Conservation (phyloP, 2,329 filamentous ascomycete genomes). For the Fusarium sp. region DNA sequence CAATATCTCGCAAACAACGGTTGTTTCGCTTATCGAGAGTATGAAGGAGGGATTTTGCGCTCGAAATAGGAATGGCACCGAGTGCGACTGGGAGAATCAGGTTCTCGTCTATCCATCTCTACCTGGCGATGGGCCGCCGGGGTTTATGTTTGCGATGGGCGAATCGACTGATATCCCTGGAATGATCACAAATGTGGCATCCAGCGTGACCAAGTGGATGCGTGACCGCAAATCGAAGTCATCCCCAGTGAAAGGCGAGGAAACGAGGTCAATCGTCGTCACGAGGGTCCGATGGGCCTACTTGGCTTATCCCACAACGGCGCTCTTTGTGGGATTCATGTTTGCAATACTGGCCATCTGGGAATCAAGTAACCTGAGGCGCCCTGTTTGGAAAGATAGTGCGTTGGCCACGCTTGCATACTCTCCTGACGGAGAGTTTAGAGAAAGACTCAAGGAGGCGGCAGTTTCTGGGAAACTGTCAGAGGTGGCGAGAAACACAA, state of each 20-base stretch:
- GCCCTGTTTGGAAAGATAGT: constrained; percentile 1
- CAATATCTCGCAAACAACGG: constrained; percentile 12
- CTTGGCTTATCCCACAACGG: background rate
- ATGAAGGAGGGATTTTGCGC: constrained; percentile 5
- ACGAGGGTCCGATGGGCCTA: constrained; percentile 8
- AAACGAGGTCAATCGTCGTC: background rate
- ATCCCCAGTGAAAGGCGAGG: background rate
- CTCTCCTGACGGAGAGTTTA: background rate
- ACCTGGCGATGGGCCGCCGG: fast-evolving
- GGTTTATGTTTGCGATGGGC: constrained; percentile 3
- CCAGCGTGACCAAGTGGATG: constrained; percentile 28
- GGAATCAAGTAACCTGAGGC: background rate
- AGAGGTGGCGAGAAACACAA: background rate
- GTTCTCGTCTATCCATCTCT: constrained; percentile 3
- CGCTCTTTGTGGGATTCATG: background rate
- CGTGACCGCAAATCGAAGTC: constrained; percentile 1
- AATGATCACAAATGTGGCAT: constrained; percentile 2
- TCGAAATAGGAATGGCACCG: fast-evolving
- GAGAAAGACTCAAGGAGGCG: background rate
- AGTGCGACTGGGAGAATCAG: background rate
- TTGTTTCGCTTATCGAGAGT: background rate
- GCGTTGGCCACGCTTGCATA: background rate
- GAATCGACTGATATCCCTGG: background rate
- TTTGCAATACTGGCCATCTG: background rate
- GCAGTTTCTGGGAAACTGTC: background rate